A percentile compares a stretch with the other conserved stretches of the same genome.
These are phyloP conservation scores for Cryphonectria japonica DNA, from an alignment of 2,329 filamentous ascomycete genomes.

Conservation along the genomic window DNA sequence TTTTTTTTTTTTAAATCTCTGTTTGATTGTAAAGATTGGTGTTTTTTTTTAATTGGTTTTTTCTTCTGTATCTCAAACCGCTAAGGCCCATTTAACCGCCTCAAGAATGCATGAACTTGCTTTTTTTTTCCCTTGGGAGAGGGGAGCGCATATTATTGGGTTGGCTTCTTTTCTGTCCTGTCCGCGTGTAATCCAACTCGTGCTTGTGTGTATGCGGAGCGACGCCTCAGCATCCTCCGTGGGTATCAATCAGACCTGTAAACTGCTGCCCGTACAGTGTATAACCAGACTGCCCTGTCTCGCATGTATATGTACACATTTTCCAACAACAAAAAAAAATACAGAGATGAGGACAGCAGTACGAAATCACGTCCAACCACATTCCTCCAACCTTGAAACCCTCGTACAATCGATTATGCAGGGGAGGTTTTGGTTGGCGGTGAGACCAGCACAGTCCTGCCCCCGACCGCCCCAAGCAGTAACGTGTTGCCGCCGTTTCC, in stretches of 20 bases:
- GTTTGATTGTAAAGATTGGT: background rate
- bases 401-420: background rate
- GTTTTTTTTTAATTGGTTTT: background rate
- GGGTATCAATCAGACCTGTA: conserved; percentile 12
- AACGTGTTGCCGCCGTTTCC: background rate
- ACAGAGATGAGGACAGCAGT: background rate
- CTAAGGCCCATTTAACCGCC: background rate
- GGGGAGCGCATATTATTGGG: background rate
- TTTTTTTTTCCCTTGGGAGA: background rate
- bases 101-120: background rate
- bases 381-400: background rate
- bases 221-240: conserved; percentile 8
- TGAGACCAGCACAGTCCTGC: background rate
- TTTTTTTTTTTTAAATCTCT: background rate
- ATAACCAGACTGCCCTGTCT: background rate
- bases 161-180: background rate
- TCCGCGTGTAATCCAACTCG: background rate
- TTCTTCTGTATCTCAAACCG: background rate
- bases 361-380: background rate
- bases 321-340: background rate
- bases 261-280: background rate
- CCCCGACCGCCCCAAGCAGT: background rate
- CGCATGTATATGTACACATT: conserved; percentile 6
- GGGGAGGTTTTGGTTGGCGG: background rate
- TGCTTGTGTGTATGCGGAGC: background rate